Percentiles rank a stretch among this genome's conserved stretches.
These are phyloP conservation scores for Fusarium anthophilum DNA, from an alignment of 2,329 filamentous ascomycete species.

Conservation along the genomic window DNA sequence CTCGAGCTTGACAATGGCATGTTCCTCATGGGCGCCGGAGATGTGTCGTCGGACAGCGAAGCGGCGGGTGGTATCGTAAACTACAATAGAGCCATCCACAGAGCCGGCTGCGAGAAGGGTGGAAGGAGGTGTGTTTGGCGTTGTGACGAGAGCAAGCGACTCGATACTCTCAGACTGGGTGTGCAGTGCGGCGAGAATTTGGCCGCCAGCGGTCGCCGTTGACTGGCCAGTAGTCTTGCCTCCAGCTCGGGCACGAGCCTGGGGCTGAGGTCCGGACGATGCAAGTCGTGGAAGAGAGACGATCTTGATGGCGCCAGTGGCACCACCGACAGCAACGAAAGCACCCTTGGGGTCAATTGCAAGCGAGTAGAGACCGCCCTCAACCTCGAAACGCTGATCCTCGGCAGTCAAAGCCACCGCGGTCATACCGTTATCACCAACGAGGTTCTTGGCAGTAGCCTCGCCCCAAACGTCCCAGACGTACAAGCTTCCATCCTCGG, in stretches of 20 bases:
- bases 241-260: slow-evolving; percentile 41
- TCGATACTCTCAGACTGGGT: slow-evolving; percentile 82
- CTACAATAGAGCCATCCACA: slow-evolving; percentile 79
- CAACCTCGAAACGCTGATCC: slow-evolving; percentile 91
- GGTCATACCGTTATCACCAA: slow-evolving; percentile 65
- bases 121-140: slow-evolving; percentile 55
- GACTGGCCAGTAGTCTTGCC: slow-evolving; percentile 46
- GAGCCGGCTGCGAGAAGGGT: slow-evolving; percentile 71
- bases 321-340: slow-evolving; percentile 87
- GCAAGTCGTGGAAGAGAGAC: slow-evolving; percentile 79
- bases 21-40: slow-evolving; percentile 83
- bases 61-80: slow-evolving; percentile 87
- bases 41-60: slow-evolving; percentile 90
- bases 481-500: slow-evolving; percentile 87
- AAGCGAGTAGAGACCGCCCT: slow-evolving; percentile 90
- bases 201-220: slow-evolving; percentile 55
- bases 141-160: slow-evolving; percentile 69
- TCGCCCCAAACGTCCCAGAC: slow-evolving; percentile 93
- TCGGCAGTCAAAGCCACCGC: slow-evolving; percentile 80
- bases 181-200: slow-evolving; percentile 84
- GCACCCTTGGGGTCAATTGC: slow-evolving; percentile 82
- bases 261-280: slow-evolving; percentile 33
- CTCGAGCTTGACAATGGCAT: slow-evolving; percentile 90
- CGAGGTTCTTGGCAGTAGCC: slow-evolving; percentile 67
- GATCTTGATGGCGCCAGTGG: slow-evolving; percentile 85